phyloP scores from a whole-genome alignment of 176 grass and related monocot genomes.

The Carex parvula region DNA sequence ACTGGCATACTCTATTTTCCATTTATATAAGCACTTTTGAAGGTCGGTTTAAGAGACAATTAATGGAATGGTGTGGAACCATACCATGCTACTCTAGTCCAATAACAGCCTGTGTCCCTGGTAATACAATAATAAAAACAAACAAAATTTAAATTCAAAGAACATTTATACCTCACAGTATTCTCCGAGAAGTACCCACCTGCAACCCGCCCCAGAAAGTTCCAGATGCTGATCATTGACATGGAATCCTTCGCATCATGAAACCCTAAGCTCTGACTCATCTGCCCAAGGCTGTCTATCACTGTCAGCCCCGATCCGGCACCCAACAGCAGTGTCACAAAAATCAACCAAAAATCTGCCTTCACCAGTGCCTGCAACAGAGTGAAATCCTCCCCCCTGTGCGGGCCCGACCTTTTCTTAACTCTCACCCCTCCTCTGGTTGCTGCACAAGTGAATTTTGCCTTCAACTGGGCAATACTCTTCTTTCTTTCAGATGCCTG shows the following conservation, averaged over 20 bases:
- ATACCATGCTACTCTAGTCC: not conserved
- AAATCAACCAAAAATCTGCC: conserved; percentile 96
- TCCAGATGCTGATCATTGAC: conserved; percentile 91
- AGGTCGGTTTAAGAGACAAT: not conserved
- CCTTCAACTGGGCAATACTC: conserved; percentile 60
- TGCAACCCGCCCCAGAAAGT: conserved; percentile 85
- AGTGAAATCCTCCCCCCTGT: conserved; percentile 81
- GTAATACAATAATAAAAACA: not conserved
- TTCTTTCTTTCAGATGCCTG: conserved; percentile 58
- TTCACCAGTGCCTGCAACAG: conserved; percentile 75
- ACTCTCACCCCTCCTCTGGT: conserved; percentile 70
- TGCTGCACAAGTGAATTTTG: conserved; percentile 51
- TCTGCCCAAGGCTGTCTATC: conserved; percentile 89
- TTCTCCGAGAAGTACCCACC: conserved; percentile 91
- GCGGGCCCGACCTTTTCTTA: conserved; percentile 43
- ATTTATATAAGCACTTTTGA: not conserved
- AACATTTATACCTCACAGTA: conserved; percentile 62
- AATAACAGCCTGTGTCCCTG: not conserved
- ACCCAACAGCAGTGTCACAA: conserved; percentile 66
- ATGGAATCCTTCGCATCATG: conserved; percentile 60
- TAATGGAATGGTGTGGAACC: not conserved
- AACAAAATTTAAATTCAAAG: not conserved
- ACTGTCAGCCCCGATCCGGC: conserved; percentile 82
- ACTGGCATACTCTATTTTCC: not conserved
- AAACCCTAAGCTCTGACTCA: conserved; percentile 79